A percentile compares a stretch with the other conserved stretches of the same genome.
Evolutionary conservation across 2,329 filamentous ascomycete species (phyloP).

Genomic region (Ceratocystis destructans): DNA sequence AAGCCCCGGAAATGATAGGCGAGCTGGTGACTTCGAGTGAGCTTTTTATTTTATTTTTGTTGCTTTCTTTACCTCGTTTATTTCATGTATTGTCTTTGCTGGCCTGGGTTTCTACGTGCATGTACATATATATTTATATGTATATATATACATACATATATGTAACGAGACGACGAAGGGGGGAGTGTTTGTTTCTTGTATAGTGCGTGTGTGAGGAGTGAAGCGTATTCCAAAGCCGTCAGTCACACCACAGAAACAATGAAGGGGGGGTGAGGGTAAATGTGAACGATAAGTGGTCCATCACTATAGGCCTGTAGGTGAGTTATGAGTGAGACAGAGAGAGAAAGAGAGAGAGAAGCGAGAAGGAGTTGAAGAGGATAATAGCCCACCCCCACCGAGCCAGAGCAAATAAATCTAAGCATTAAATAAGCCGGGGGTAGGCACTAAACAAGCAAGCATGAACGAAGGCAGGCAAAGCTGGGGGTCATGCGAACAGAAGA

Average conservation of each 20-base stretch:
- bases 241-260: slow-evolving; percentile 8
- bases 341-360: neutral
- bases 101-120: neutral
- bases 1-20: neutral
- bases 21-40: neutral
- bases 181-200: slow-evolving; percentile 1
- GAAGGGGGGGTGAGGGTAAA: neutral
- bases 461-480: neutral
- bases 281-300: slow-evolving; percentile 1
- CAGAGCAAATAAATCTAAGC: neutral
- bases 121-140: neutral
- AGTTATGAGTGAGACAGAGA: slow-evolving; percentile 1
- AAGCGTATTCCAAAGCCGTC: neutral
- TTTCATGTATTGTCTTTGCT: neutral
- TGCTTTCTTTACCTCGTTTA: neutral
- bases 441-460: neutral
- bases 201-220: neutral
- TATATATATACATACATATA: neutral
- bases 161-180: neutral
- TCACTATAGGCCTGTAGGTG: neutral
- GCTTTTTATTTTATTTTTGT: neutral
- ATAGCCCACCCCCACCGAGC: neutral
- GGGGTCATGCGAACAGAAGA: neutral
- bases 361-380: slow-evolving; percentile 3
- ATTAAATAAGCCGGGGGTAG: neutral